Base-by-base conservation (phyloP, 805 yeast genomes). In the Wickerhamiella kazuoi region DNA sequence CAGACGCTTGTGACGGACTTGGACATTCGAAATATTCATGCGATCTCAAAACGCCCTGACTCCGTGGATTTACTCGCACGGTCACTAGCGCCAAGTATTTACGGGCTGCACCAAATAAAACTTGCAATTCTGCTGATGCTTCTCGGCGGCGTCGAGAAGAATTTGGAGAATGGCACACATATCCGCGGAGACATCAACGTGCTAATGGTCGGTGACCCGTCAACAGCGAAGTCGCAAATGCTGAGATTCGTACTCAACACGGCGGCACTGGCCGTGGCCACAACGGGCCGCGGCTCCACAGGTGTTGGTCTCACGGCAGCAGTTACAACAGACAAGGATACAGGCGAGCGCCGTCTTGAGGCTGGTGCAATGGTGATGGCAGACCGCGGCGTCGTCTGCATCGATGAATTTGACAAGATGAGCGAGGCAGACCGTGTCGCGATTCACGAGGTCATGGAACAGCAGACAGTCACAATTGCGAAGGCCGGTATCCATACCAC, bases 281-380 rank as follows among this genome's bases (percentile, higher is more conserved):
- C 98, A 1, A 90, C 98, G 0, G 98, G 98, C 65, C 76, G 94
- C 59, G 98, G 98, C 46, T 87, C 97, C n/a, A 86, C 97, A 1
- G 98, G 98, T 59, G 98, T 90, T 34, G 98, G 98, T 82, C 70
- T 90, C 53, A 90, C 98, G 0, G 98, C 98, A 16, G 98, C 98
- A 1, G 98, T 90, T 2, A 86, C 96, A 5, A 72, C 86, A 1
- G 98, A 90, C 60, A 79, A 77, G 52, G 98, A 90, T 59, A 90
- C 98, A 0, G 97, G 97, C 44, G 98, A 90, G 62, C 70, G 96
- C 52, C 71, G 93, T 50, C 65, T 90, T 47, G 98, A 90, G 62
- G 98, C 97, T 1, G 98, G 98, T 68, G 98, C 98, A 3, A 87
- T 90, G 96, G 98, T 90, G 30, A 66, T 90, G 46, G 98, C 97